Evolutionary conservation across 1,139 yeast species (phyloP).

Genomic region (Candida sp.): DNA sequence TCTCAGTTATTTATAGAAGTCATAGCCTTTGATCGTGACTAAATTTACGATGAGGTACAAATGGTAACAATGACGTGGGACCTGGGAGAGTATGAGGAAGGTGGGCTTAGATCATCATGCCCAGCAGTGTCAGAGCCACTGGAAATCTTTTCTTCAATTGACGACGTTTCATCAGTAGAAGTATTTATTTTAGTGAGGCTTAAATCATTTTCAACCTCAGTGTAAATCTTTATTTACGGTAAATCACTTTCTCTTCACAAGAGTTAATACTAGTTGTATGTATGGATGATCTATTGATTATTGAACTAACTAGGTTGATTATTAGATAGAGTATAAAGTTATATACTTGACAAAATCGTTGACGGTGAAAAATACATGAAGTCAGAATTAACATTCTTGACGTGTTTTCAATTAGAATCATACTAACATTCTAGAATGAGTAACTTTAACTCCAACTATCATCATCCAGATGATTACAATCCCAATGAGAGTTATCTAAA

Average conservation of each 20-base stretch:
- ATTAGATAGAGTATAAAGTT: no score
- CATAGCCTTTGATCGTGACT: not conserved
- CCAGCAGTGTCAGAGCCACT: not conserved
- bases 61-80: not conserved
- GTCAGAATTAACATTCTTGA: no score
- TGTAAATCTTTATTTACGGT: not conserved
- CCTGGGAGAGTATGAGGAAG: not conserved
- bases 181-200: not conserved
- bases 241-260: not conserved
- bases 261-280: no score
- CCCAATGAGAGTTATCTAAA: conserved; percentile 2
- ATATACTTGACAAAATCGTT: no score
- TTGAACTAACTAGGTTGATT: no score
- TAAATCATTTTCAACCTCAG: not conserved
- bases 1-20: not conserved
- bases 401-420: not conserved
- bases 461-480: conserved; percentile 2
- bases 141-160: not conserved
- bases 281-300: no score
- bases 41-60: not conserved
- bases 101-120: not conserved
- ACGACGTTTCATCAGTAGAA: not conserved
- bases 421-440: conserved; percentile 6
- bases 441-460: conserved; percentile 6
- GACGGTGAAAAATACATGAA: no score